phyloP scores from a whole-genome alignment of 164 flowering plant genomes.

The Kalanchoe fedtschenkoi region DNA sequence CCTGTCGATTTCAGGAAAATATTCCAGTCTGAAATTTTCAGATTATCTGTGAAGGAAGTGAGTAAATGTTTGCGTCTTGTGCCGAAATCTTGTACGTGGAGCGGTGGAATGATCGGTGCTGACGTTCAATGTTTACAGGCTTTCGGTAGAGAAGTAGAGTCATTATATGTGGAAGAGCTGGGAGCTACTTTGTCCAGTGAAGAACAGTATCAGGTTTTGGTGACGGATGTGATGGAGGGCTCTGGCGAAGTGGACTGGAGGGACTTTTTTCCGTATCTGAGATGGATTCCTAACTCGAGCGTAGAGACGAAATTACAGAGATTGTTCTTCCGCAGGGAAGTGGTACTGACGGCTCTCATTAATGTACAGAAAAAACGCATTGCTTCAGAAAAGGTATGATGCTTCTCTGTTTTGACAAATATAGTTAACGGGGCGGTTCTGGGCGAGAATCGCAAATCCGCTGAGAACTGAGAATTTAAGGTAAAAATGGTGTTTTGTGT shows the following conservation, averaged over 20 bases:
- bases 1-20: constrained; percentile 49
- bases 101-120: not conserved
- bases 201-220: constrained; percentile 52
- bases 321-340: constrained; percentile 36
- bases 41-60: constrained; percentile 66
- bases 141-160: constrained; percentile 58
- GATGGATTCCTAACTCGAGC: constrained; percentile 75
- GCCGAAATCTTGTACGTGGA: not conserved
- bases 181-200: constrained; percentile 44
- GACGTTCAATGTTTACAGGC: constrained; percentile 34
- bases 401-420: not conserved
- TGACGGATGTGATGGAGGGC: constrained; percentile 67
- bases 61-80: constrained; percentile 10
- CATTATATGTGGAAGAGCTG: constrained; percentile 65
- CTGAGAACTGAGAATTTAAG: too few relatives aligned
- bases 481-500: too few relatives aligned
- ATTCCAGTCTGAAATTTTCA: constrained; percentile 64
- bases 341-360: constrained; percentile 60
- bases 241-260: constrained; percentile 95
- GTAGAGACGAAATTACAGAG: constrained; percentile 40
- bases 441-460: too few relatives aligned
- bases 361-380: constrained; percentile 40
- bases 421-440: not conserved
- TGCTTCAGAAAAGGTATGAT: constrained; percentile 54
- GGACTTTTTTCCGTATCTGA: constrained; percentile 89